Percentiles rank a stretch among this genome's conserved stretches.
Conservation (phyloP, 768 basidiomycete genomes). For the Hortiboletus flavorubellus region DNA sequence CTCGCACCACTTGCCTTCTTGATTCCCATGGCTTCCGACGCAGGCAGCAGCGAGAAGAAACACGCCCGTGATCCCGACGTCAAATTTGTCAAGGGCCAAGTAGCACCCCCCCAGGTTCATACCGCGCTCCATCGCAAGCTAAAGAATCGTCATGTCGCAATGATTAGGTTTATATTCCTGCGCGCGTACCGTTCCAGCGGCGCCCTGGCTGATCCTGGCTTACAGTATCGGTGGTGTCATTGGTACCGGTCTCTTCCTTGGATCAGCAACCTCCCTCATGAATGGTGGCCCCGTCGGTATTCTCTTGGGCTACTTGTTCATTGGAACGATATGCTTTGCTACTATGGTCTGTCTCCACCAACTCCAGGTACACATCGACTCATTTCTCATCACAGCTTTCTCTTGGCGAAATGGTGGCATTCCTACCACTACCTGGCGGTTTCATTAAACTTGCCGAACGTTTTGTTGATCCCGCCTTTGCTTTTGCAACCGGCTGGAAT, state of each 20-base stretch:
- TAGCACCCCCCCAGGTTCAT: neutral
- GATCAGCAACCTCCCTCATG: conserved; percentile 33
- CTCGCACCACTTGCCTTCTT: neutral
- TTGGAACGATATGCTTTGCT: conserved; percentile 37
- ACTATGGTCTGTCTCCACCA: conserved; percentile 31
- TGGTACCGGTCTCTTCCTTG: conserved; percentile 39
- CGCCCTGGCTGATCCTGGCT: neutral
- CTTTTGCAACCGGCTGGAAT: conserved; percentile 43
- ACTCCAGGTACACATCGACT: neutral
- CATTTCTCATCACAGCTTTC: conserved; percentile 21
- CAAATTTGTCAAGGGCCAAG: conserved; percentile 12
- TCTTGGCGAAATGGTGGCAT: conserved; percentile 46
- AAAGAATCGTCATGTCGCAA: conserved; percentile 35
- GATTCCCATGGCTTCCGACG: conserved; percentile 10
- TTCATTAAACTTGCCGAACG: conserved; percentile 47
- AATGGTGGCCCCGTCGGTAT: conserved; percentile 48
- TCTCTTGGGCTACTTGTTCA: conserved; percentile 38
- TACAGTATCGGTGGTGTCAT: conserved; percentile 37
- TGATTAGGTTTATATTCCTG: conserved; percentile 29
- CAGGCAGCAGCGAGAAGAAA: conserved; percentile 1
- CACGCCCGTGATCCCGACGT: neutral
- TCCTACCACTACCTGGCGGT: conserved; percentile 43
- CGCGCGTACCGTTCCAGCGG: no score
- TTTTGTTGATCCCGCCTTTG: conserved; percentile 44
- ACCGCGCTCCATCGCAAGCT: conserved; percentile 26